These are phyloP conservation scores for Musa itinerans DNA, from an alignment of 176 grass and related monocot genomes.

Conservation along the genomic window DNA sequence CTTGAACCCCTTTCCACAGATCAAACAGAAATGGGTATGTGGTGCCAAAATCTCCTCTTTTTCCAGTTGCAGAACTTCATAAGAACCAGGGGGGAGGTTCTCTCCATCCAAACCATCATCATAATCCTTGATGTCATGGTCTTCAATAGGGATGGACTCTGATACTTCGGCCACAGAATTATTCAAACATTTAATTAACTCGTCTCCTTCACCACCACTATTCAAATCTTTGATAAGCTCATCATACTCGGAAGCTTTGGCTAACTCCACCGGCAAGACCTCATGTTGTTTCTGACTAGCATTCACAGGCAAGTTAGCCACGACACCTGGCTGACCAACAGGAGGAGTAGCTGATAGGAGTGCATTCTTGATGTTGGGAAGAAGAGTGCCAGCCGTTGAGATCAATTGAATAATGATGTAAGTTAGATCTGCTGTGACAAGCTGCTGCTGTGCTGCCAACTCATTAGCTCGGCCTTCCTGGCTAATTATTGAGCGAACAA, in stretches of 20 bases:
- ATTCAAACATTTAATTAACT: conserved; percentile 25
- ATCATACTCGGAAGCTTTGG: conserved; percentile 18
- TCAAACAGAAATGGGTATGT: conserved; percentile 22
- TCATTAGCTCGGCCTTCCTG: conserved; percentile 19
- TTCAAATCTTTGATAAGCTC: conserved; percentile 16
- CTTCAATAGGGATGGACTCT: conserved; percentile 6
- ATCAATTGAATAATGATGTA: conserved; percentile 64
- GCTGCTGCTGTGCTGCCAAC: conserved; percentile 32
- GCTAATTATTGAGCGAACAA: conserved; percentile 29
- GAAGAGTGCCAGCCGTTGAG: conserved; percentile 49
- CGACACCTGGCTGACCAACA: neutral
- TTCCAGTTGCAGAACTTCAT: conserved; percentile 24
- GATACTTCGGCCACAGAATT: conserved; percentile 7
- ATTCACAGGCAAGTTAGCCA: neutral
- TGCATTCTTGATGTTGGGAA: conserved; percentile 19
- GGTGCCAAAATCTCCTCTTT: conserved; percentile 28
- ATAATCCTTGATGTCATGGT: conserved; percentile 19
- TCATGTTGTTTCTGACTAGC: neutral
- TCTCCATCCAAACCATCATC: conserved; percentile 20
- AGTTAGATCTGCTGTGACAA: conserved; percentile 61
- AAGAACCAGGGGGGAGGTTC: conserved; percentile 22
- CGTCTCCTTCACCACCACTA: conserved; percentile 14
- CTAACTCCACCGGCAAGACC: neutral
- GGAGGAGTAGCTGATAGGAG: conserved; percentile 6
- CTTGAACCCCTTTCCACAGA: conserved; percentile 27